These are phyloP conservation scores for Ceratobasidium sp. DNA, from an alignment of 1,284 basidiomycete genomes.

Conservation along the genomic window DNA sequence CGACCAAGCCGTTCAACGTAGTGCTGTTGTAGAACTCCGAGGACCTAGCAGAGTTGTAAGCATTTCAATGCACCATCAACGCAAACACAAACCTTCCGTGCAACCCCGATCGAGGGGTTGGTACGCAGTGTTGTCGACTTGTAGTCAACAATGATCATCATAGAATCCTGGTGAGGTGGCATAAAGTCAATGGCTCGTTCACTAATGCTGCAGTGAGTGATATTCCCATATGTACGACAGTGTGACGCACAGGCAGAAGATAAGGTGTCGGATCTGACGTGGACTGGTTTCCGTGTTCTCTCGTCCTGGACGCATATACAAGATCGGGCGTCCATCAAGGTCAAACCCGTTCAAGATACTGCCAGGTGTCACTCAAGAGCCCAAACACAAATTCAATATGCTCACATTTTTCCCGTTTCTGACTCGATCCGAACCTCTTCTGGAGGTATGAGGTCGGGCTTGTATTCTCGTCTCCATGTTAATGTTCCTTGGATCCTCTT, in stretches of 20 bases:
- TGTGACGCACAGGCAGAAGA: constrained; percentile 75
- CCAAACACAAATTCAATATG: constrained; percentile 31
- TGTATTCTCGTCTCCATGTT: constrained; percentile 81
- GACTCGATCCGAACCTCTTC: constrained; percentile 76
- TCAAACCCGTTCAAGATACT: constrained; percentile 86
- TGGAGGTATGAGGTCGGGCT: constrained; percentile 80
- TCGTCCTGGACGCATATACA: constrained; percentile 83
- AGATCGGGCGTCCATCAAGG: constrained; percentile 76
- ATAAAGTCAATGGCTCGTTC: constrained; percentile 86
- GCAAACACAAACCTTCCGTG: constrained; percentile 61
- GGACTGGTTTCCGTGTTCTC: constrained; percentile 80
- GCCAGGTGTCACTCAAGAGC: constrained; percentile 9
- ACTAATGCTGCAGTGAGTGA: constrained; percentile 51
- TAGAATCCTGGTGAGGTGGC: constrained; percentile 80
- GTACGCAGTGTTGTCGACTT: constrained; percentile 78
- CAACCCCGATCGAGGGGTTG: constrained; percentile 80
- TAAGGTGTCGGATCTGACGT: constrained; percentile 79
- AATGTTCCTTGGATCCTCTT: constrained; percentile 76
- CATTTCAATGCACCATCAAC: neutral
- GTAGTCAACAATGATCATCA: constrained; percentile 85
- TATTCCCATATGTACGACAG: neutral
- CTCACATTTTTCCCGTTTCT: constrained; percentile 85
- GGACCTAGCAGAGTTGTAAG: constrained; percentile 54
- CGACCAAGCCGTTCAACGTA: constrained; percentile 90
- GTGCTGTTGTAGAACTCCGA: constrained; percentile 87